Percentiles rank a stretch among this genome's conserved stretches.
These are phyloP conservation scores for Diaporthe australafricana DNA, from an alignment of 2,329 filamentous ascomycete species.

Conservation along the genomic window DNA sequence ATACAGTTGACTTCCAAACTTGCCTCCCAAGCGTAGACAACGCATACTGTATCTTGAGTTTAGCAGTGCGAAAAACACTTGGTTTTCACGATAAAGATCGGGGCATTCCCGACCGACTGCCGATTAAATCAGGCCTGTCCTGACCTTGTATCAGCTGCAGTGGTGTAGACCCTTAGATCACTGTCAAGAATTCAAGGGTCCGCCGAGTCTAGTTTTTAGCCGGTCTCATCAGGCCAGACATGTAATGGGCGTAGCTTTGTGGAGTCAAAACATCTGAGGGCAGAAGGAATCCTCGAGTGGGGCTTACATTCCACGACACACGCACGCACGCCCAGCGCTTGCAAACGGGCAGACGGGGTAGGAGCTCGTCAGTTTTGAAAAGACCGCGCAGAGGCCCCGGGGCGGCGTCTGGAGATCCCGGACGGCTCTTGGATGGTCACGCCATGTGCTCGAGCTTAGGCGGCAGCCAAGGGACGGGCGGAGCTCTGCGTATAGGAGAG, in stretches of 20 bases:
- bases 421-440: background rate
- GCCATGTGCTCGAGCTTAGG: slow-evolving; percentile 2
- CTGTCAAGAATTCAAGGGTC: background rate
- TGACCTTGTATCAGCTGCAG: background rate
- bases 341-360: background rate
- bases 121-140: background rate
- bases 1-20: background rate
- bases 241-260: background rate
- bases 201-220: background rate
- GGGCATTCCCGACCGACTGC: background rate
- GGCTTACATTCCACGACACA: background rate
- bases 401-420: background rate
- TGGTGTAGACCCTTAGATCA: background rate
- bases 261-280: background rate
- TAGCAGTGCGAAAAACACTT: background rate
- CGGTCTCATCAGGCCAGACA: background rate
- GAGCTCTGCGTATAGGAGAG: background rate
- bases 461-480: background rate
- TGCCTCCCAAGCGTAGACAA: background rate
- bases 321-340: background rate
- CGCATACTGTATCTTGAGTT: background rate
- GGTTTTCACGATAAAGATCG: background rate
- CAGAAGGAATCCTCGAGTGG: background rate
- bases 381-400: too few species aligned
- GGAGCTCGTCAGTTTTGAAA: background rate